Percentiles rank a stretch among this genome's conserved stretches.
Evolutionary conservation across 75 land plant species (phyloP).

Genomic region (Gnetum montanum): DNA sequence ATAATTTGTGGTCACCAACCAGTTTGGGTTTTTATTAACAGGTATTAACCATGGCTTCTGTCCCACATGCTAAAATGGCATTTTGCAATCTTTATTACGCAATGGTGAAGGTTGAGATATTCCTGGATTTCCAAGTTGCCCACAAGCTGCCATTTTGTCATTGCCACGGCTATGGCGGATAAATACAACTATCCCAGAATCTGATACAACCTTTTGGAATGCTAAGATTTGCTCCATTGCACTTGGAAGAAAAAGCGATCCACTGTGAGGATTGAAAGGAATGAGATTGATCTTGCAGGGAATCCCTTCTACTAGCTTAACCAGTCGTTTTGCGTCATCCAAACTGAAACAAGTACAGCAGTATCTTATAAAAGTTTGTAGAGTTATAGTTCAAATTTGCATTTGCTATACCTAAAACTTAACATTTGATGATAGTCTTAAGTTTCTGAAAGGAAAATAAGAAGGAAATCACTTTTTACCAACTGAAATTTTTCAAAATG

Average conservation of each 20-base stretch:
- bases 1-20: no score
- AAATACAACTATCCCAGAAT: constrained; percentile 61
- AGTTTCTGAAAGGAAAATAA: neutral
- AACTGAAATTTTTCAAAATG: neutral
- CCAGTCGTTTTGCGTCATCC: constrained; percentile 81
- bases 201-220: constrained; percentile 69
- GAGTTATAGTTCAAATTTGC: neutral
- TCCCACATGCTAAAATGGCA: no score
- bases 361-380: neutral
- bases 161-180: constrained; percentile 78
- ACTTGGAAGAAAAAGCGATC: constrained; percentile 65
- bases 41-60: no score
- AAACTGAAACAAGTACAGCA: constrained; percentile 24
- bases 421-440: no score
- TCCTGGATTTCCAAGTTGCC: constrained; percentile 80
- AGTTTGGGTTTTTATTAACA: no score
- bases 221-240: constrained; percentile 56
- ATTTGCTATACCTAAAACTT: neutral
- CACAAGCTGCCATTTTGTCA: constrained; percentile 97
- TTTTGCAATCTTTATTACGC: no score
- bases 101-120: constrained; percentile 42
- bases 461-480: neutral
- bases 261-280: constrained; percentile 77
- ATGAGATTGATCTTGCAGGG: constrained; percentile 97
- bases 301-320: constrained; percentile 64